phyloP scores from a whole-genome alignment of 805 yeast genomes.

The Yamadazyma paraphyllophila region DNA sequence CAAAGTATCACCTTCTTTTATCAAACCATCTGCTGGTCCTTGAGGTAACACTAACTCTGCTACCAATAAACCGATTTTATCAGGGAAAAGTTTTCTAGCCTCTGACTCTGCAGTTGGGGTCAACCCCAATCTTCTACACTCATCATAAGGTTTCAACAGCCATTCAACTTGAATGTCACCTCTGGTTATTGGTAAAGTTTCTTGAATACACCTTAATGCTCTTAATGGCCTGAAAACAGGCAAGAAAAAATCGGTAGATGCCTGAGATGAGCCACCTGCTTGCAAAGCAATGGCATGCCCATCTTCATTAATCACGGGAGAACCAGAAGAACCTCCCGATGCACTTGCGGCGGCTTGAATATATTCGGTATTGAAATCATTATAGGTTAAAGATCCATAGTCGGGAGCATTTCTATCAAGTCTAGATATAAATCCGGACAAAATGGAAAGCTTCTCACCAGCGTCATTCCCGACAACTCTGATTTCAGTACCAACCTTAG shows the following conservation, averaged over 20 bases:
- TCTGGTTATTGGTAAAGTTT: conserved; percentile 60
- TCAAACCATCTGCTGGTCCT: conserved; percentile 74
- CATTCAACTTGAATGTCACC: conserved; percentile 93
- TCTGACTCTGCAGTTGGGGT: conserved; percentile 67
- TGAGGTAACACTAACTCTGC: conserved; percentile 79
- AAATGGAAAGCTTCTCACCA: conserved; percentile 86
- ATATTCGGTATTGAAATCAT: conserved; percentile 91
- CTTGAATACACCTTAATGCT: conserved; percentile 74
- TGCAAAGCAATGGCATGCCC: conserved; percentile 89
- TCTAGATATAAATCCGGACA: conserved; percentile 82
- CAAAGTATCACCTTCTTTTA: conserved; percentile 84
- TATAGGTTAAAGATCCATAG: conserved; percentile 82
- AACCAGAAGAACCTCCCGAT: conserved; percentile 93
- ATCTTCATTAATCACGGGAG: conserved; percentile 89
- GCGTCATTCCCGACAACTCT: conserved; percentile 96
- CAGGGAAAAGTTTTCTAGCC: conserved; percentile 70
- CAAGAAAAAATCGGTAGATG: conserved; percentile 88
- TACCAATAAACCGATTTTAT: conserved; percentile 74
- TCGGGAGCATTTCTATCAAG: conserved; percentile 93
- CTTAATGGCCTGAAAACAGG: conserved; percentile 83
- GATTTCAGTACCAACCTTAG: conserved; percentile 89
- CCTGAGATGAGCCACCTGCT: conserved; percentile 91
- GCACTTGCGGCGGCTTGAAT: conserved; percentile 96
- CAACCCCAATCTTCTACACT: conserved; percentile 83
- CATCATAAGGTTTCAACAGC: conserved; percentile 83